These are phyloP conservation scores for Aspergillus sojae DNA, from an alignment of 2,329 filamentous ascomycete genomes.

Conservation along the genomic window DNA sequence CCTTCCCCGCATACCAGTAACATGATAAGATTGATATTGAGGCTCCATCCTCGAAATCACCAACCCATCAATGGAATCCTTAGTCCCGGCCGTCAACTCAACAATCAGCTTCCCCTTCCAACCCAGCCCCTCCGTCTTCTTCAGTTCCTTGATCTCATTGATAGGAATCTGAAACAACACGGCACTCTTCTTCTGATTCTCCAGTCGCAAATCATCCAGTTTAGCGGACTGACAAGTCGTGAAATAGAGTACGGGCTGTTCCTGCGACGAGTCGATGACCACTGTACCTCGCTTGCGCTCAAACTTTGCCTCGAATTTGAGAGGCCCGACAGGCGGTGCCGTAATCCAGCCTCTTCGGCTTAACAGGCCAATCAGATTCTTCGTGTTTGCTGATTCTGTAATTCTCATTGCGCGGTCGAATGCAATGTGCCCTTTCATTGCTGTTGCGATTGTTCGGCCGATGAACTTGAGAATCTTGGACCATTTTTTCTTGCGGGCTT, in stretches of 20 bases:
- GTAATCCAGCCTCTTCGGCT: slow-evolving; percentile 47
- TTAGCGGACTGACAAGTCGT: slow-evolving; percentile 45
- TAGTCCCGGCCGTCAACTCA: slow-evolving; percentile 70
- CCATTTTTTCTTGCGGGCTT: slow-evolving; percentile 23
- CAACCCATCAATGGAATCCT: slow-evolving; percentile 75
- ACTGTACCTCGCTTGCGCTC: slow-evolving; percentile 72
- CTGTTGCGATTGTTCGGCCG: slow-evolving; percentile 69
- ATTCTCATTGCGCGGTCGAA: slow-evolving; percentile 73
- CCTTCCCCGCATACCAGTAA: slow-evolving; percentile 72
- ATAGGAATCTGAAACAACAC: slow-evolving; percentile 72
- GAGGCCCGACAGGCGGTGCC: slow-evolving; percentile 61
- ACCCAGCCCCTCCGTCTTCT: slow-evolving; percentile 77
- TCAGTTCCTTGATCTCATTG: slow-evolving; percentile 70
- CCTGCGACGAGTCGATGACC: slow-evolving; percentile 58
- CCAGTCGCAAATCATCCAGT: slow-evolving; percentile 51
- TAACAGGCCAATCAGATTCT: slow-evolving; percentile 72
- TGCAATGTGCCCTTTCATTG: slow-evolving; percentile 70
- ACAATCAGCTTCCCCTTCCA: slow-evolving; percentile 86
- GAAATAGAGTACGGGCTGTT: slow-evolving; percentile 60
- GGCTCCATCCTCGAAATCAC: slow-evolving; percentile 61
- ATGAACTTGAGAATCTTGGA: slow-evolving; percentile 64
- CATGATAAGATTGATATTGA: slow-evolving; percentile 56
- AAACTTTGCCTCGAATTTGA: slow-evolving; percentile 74
- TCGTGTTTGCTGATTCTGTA: slow-evolving; percentile 63
- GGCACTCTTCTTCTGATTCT: slow-evolving; percentile 53